These are phyloP conservation scores for Monosporozyma servazzii DNA, from an alignment of 805 yeast genomes.

Conservation along the genomic window DNA sequence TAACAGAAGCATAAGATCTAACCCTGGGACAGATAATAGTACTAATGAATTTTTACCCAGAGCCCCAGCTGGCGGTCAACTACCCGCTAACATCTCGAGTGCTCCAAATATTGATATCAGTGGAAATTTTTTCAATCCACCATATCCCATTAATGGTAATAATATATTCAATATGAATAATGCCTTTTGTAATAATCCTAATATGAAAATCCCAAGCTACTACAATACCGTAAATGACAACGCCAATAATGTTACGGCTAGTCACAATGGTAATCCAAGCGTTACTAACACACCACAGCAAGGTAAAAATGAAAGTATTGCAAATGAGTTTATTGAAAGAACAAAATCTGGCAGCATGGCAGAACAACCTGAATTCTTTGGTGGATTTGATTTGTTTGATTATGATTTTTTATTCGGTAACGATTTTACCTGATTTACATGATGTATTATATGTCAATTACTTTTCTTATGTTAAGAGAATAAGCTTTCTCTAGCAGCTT, in stretches of 20 bases:
- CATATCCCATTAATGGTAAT: background rate
- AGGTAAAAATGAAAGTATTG: background rate
- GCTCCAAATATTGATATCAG: background rate
- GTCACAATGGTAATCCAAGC: background rate
- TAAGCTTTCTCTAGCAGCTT: background rate
- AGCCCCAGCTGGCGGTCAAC: background rate
- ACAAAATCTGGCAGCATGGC: background rate
- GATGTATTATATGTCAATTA: background rate
- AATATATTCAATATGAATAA: background rate
- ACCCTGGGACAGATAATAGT: background rate
- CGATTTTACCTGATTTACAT: slow-evolving; percentile 9
- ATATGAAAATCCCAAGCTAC: background rate
- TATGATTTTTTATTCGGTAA: slow-evolving; percentile 24
- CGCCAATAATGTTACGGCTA: background rate
- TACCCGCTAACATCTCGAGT: background rate
- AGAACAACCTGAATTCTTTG: slow-evolving; percentile 19
- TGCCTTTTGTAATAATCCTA: background rate
- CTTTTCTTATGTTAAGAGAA: background rate
- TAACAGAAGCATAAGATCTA: background rate
- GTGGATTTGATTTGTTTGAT: slow-evolving; percentile 25
- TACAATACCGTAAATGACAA: background rate
- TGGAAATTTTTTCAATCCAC: background rate
- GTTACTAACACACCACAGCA: background rate
- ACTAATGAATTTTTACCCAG: background rate
- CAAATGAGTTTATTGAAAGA: slow-evolving; percentile 5